Evolutionary conservation across 129 eudicot species (phyloP).

Genomic region (Glebionis coronaria): DNA sequence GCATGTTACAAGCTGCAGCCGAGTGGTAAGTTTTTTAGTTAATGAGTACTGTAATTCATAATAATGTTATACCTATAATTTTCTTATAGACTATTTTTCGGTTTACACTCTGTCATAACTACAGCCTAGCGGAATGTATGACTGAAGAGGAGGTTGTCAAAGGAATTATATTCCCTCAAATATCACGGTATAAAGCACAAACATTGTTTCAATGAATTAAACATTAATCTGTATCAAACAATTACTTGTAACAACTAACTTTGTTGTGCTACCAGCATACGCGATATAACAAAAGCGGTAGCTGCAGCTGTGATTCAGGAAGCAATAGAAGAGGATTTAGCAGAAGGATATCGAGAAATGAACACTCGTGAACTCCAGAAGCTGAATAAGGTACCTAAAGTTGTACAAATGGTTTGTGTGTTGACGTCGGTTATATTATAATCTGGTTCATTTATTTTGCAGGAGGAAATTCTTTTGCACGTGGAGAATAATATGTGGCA

Average conservation of each 20-base stretch:
- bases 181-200: slow-evolving; percentile 53
- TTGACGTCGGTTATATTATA: not conserved
- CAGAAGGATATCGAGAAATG: slow-evolving; percentile 93
- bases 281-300: slow-evolving; percentile 81
- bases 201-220: not conserved
- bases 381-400: slow-evolving; percentile 58
- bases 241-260: slow-evolving; percentile 4
- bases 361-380: slow-evolving; percentile 64
- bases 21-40: slow-evolving; percentile 58
- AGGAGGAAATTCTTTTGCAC: slow-evolving; percentile 66
- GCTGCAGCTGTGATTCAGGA: slow-evolving; percentile 88
- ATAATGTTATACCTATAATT: too few species aligned
- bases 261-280: slow-evolving; percentile 53
- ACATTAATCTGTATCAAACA: slow-evolving; percentile 3
- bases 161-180: slow-evolving; percentile 83
- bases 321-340: slow-evolving; percentile 85
- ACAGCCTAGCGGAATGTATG: slow-evolving; percentile 89
- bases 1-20: slow-evolving; percentile 99
- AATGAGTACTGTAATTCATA: too few species aligned
- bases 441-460: slow-evolving; percentile 17
- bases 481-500: slow-evolving; percentile 85
- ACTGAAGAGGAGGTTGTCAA: slow-evolving; percentile 77
- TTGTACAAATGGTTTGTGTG: not conserved
- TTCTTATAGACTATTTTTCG: not conserved
- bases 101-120: slow-evolving; percentile 1